phyloP scores from a whole-genome alignment of 1,284 basidiomycete genomes.

The Malassezia pachydermatis region DNA sequence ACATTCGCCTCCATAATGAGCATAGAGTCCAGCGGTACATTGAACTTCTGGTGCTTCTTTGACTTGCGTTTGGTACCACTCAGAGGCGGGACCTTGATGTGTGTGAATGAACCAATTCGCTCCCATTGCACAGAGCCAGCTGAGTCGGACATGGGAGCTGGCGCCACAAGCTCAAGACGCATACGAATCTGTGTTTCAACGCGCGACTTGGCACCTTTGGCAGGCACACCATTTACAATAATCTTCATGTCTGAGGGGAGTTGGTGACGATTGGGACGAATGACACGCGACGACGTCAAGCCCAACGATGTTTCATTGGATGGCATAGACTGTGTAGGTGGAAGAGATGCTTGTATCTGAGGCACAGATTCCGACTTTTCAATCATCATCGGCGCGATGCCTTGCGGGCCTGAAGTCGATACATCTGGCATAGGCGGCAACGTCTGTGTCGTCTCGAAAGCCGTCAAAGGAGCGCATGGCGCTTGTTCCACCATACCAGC shows the following conservation, averaged over 20 bases:
- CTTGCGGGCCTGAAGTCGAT: too few relatives aligned
- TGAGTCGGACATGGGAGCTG: slow-evolving; percentile 47
- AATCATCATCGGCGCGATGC: slow-evolving; percentile 1
- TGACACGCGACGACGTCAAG: slow-evolving; percentile 29
- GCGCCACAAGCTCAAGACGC: slow-evolving; percentile 40
- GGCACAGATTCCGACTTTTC: not conserved
- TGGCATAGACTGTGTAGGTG: too few relatives aligned
- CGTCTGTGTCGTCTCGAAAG: too few relatives aligned
- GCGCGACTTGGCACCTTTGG: slow-evolving; percentile 75
- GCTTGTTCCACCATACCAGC: too few relatives aligned
- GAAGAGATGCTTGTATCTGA: not conserved
- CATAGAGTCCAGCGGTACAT: slow-evolving; percentile 41
- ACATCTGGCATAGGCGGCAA: too few relatives aligned
- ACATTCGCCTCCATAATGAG: slow-evolving; percentile 45
- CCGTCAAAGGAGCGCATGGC: too few relatives aligned
- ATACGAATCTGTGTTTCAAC: slow-evolving; percentile 64
- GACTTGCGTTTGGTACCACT: slow-evolving; percentile 53
- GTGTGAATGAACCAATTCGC: slow-evolving; percentile 41
- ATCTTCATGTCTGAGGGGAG: slow-evolving; percentile 39
- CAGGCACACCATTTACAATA: slow-evolving; percentile 70
- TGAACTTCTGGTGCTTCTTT: slow-evolving; percentile 58
- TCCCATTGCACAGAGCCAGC: slow-evolving; percentile 26
- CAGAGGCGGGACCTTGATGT: slow-evolving; percentile 46
- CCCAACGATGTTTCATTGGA: slow-evolving; percentile 28
- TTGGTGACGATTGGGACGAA: slow-evolving; percentile 27